A percentile compares a stretch with the other conserved stretches of the same genome.
Conservation (phyloP, 176 grass and related monocot species). For the Paspalum notatum region DNA sequence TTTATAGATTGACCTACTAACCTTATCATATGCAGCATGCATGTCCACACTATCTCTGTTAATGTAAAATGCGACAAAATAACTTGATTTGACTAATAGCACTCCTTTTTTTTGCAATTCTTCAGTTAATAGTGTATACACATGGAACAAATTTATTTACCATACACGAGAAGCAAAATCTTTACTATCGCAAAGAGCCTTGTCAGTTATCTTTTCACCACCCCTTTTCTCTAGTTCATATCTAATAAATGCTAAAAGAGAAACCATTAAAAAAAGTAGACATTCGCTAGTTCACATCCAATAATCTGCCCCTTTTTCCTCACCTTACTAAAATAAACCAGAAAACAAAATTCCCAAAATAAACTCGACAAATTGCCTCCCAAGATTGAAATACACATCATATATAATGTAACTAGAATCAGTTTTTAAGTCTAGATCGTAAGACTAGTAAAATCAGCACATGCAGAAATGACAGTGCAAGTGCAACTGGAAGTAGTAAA, state of each 20-base stretch:
- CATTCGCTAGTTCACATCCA: neutral
- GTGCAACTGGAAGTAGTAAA: neutral
- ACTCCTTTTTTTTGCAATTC: neutral
- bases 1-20: neutral
- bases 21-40: neutral
- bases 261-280: neutral
- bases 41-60: conserved; percentile 8
- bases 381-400: neutral
- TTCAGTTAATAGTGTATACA: neutral
- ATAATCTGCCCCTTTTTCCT: neutral
- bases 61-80: neutral
- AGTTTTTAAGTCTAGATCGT: neutral
- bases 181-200: conserved; percentile 2
- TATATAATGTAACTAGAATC: neutral
- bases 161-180: neutral
- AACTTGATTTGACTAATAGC: conserved; percentile 11
- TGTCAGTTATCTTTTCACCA: neutral
- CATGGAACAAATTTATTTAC: conserved; percentile 25
- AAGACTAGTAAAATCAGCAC: neutral
- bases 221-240: neutral
- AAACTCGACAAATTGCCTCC: neutral
- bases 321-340: neutral
- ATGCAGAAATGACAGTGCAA: neutral
- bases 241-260: neutral
- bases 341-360: conserved; percentile 13